Conservation (phyloP, 495 filamentous ascomycete genomes). For the Podospora pseudopauciseta region DNA sequence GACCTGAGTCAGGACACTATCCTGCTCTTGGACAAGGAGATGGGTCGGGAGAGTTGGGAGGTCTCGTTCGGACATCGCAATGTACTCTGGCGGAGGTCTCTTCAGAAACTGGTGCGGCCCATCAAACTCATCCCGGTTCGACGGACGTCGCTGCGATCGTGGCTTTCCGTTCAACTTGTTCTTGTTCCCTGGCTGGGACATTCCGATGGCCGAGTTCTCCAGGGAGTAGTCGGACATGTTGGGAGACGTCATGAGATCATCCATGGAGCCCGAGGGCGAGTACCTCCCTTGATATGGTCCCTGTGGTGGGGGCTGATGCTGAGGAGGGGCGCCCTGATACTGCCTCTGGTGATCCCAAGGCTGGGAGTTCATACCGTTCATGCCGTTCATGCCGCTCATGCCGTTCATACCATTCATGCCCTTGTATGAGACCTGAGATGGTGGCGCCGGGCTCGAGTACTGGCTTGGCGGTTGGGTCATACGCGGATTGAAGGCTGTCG, state of each 20-base stretch:
- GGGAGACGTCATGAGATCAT: conserved; percentile 44
- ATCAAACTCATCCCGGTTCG: conserved; percentile 87
- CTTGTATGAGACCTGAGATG: conserved; percentile 31
- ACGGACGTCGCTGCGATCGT: conserved; percentile 64
- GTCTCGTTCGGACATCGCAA: conserved; percentile 71
- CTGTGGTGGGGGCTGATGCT: not conserved
- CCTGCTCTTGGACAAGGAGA: conserved; percentile 77
- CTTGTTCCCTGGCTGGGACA: conserved; percentile 39
- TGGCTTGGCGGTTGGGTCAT: conserved; percentile 27
- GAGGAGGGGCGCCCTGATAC: conserved; percentile 9
- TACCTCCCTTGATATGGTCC: conserved; percentile 29
- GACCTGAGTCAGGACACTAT: conserved; percentile 70
- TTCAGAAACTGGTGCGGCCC: conserved; percentile 77
- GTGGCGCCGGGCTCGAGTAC: conserved; percentile 29
- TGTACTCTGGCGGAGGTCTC: conserved; percentile 58
- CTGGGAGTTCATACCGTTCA: not conserved
- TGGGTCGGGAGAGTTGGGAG: conserved; percentile 78
- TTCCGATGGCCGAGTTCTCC: conserved; percentile 32
- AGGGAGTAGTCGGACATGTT: conserved; percentile 42
- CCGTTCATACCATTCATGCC: conserved; percentile 18
- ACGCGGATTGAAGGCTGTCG: conserved; percentile 36
- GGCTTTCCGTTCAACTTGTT: conserved; percentile 48
- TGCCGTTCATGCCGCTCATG: not conserved
- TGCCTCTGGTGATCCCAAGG: conserved; percentile 10
- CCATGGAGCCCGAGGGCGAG: conserved; percentile 47